Evolutionary conservation across 495 filamentous ascomycete species (phyloP).

Genomic region (Daldinia caldariorum): DNA sequence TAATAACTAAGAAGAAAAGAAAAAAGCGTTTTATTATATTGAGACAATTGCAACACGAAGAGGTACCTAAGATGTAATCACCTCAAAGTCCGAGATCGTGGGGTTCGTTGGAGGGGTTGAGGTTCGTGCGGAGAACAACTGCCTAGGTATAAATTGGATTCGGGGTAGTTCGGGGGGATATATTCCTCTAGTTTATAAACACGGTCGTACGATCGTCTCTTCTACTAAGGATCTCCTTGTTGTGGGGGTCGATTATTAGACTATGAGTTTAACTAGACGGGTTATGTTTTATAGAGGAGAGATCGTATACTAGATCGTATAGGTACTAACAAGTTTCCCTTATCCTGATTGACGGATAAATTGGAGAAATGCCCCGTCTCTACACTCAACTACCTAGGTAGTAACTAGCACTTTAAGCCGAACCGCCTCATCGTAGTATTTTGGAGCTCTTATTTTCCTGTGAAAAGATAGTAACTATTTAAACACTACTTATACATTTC

Average conservation of each 20-base stretch:
- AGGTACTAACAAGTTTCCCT: not conserved
- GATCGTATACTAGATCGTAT: too few species aligned
- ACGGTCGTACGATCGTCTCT: slow-evolving; percentile 7
- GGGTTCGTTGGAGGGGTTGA: slow-evolving; percentile 36
- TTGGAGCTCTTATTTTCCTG: not conserved
- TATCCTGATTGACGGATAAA: slow-evolving; percentile 41
- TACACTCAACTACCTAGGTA: slow-evolving; percentile 8
- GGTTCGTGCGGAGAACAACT: slow-evolving; percentile 26
- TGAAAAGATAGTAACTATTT: not conserved
- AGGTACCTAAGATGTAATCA: slow-evolving; percentile 2
- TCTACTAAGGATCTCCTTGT: too few species aligned
- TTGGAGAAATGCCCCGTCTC: slow-evolving; percentile 30
- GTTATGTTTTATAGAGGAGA: slow-evolving; percentile 18
- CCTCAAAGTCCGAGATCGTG: slow-evolving; percentile 39
- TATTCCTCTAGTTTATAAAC: slow-evolving; percentile 1
- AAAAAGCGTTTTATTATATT: slow-evolving; percentile 10
- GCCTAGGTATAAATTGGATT: slow-evolving; percentile 22
- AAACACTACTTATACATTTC: too few species aligned
- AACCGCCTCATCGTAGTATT: not conserved
- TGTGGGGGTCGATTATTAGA: not conserved
- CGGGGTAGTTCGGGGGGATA: slow-evolving; percentile 31
- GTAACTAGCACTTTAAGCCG: slow-evolving; percentile 1
- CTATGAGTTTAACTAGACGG: slow-evolving; percentile 4
- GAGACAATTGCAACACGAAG: not conserved
- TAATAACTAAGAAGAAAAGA: not conserved